A percentile compares a stretch with the other conserved stretches of the same genome.
These are phyloP conservation scores for Balansia obtecta DNA, from an alignment of 2,329 filamentous ascomycete genomes.

Conservation along the genomic window DNA sequence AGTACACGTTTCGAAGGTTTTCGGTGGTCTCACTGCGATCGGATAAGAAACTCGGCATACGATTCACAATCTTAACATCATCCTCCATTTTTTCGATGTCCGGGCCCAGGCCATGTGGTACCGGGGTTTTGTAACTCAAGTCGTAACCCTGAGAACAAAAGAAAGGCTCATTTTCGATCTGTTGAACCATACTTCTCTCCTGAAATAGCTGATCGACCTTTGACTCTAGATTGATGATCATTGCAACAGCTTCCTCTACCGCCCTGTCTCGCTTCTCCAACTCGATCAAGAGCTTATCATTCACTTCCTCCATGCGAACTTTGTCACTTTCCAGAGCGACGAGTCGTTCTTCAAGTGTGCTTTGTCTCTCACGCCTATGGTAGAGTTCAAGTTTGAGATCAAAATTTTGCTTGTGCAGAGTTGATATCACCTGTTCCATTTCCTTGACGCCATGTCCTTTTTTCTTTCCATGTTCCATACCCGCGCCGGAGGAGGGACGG, in stretches of 20 bases:
- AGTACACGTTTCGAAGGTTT: constrained; percentile 47
- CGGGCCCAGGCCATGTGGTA: constrained; percentile 9
- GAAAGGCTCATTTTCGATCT: constrained; percentile 31
- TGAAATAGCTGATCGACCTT: constrained; percentile 39
- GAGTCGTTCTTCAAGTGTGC: constrained; percentile 43
- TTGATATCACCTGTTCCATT: constrained; percentile 56
- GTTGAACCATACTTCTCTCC: constrained; percentile 41
- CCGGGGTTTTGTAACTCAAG: constrained; percentile 13
- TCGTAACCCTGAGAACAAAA: constrained; percentile 21
- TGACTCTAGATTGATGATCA: constrained; percentile 55
- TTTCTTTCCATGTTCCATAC: constrained; percentile 28
- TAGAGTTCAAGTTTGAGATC: constrained; percentile 63
- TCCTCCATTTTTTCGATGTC: constrained; percentile 14
- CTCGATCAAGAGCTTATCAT: constrained; percentile 45
- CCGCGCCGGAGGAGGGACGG: constrained; percentile 31
- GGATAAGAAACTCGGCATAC: constrained; percentile 54
- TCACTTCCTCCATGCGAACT: constrained; percentile 42
- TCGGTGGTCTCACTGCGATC: constrained; percentile 47
- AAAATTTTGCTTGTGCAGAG: constrained; percentile 63
- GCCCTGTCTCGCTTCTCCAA: constrained; percentile 58
- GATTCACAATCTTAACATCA: constrained; percentile 29
- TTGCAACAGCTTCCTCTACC: constrained; percentile 55
- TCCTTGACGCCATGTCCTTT: constrained; percentile 52
- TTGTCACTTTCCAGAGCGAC: constrained; percentile 42
- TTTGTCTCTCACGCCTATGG: constrained; percentile 54